A percentile compares a stretch with the other conserved stretches of the same genome.
Conservation (phyloP, 2,329 filamentous ascomycete genomes). For the Fusarium equiseti region DNA sequence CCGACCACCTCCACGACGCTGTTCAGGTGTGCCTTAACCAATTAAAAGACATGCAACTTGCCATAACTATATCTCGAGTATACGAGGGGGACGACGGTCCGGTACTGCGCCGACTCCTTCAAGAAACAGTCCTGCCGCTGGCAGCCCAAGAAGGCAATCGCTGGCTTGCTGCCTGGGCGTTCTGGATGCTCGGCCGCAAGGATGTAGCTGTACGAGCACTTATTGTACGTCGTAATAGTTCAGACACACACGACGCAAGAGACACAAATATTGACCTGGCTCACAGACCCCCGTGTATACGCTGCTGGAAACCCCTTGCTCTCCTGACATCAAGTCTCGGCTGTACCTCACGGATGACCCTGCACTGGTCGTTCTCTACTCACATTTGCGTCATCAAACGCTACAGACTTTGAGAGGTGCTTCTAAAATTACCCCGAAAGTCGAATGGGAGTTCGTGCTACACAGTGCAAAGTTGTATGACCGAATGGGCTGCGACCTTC, state of each 20-base stretch:
- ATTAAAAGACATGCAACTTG: conserved; percentile 88
- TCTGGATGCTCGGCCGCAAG: conserved; percentile 86
- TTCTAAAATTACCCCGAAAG: conserved; percentile 79
- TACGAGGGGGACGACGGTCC: conserved; percentile 88
- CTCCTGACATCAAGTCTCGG: conserved; percentile 78
- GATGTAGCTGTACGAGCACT: conserved; percentile 88
- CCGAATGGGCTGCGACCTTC: conserved; percentile 91
- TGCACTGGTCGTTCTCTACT: conserved; percentile 86
- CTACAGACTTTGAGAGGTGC: conserved; percentile 88
- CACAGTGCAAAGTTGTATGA: conserved; percentile 87
- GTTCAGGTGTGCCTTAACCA: conserved; percentile 89
- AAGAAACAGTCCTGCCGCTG: conserved; percentile 81
- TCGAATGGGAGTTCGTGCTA: conserved; percentile 90
- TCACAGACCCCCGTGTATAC: conserved; percentile 79
- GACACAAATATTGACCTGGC: conserved; percentile 4
- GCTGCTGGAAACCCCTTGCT: conserved; percentile 75
- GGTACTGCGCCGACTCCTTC: conserved; percentile 78
- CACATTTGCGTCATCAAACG: conserved; percentile 83
- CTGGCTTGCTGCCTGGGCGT: conserved; percentile 96
- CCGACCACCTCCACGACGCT: conserved; percentile 85
- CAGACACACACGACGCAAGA: background rate
- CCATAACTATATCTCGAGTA: conserved; percentile 86
- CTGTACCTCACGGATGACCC: conserved; percentile 92
- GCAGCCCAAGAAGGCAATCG: conserved; percentile 87
- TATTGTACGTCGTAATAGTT: conserved; percentile 68